Evolutionary conservation across 2,329 filamentous ascomycete genomes (phyloP).

Genomic region (Phialophora chinensis): DNA sequence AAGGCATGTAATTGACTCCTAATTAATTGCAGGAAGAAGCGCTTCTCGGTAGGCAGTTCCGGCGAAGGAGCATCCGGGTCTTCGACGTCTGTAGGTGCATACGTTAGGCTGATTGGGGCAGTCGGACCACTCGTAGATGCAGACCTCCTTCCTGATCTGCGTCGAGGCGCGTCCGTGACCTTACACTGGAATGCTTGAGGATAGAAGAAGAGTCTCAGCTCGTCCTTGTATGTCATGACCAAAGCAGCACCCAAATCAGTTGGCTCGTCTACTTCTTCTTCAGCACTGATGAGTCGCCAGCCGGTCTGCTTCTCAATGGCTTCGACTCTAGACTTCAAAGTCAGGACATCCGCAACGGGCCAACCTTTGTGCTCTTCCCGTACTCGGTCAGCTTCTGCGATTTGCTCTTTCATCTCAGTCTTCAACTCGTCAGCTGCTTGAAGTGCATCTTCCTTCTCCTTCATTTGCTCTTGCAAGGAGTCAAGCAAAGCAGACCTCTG

Average conservation of each 20-base stretch:
- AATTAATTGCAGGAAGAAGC: slow-evolving; percentile 52
- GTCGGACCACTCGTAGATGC: slow-evolving; percentile 38
- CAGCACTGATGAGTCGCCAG: slow-evolving; percentile 52
- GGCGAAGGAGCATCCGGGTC: slow-evolving; percentile 25
- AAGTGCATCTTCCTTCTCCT: slow-evolving; percentile 70
- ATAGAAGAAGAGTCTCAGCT: slow-evolving; percentile 52
- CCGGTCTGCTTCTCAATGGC: slow-evolving; percentile 50
- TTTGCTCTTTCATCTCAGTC: slow-evolving; percentile 72
- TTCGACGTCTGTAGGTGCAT: slow-evolving; percentile 39
- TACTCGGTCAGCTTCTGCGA: slow-evolving; percentile 79
- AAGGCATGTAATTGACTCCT: slow-evolving; percentile 45
- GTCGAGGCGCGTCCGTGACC: slow-evolving; percentile 24
- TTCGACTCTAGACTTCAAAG: slow-evolving; percentile 71
- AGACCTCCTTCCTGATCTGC: slow-evolving; percentile 40
- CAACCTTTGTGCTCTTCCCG: slow-evolving; percentile 89
- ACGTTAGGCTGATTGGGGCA: slow-evolving; percentile 46
- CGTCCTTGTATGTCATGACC: slow-evolving; percentile 50
- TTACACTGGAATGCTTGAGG: slow-evolving; percentile 47
- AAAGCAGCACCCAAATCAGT: slow-evolving; percentile 44
- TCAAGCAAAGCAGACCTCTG: slow-evolving; percentile 71
- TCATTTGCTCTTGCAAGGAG: slow-evolving; percentile 69
- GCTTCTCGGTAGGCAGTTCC: slow-evolving; percentile 46
- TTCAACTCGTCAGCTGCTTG: slow-evolving; percentile 70
- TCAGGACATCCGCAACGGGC: slow-evolving; percentile 79
- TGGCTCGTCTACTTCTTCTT: slow-evolving; percentile 38